Conservation (phyloP, 345 rosid species). For the Ceriops zippeliana region DNA sequence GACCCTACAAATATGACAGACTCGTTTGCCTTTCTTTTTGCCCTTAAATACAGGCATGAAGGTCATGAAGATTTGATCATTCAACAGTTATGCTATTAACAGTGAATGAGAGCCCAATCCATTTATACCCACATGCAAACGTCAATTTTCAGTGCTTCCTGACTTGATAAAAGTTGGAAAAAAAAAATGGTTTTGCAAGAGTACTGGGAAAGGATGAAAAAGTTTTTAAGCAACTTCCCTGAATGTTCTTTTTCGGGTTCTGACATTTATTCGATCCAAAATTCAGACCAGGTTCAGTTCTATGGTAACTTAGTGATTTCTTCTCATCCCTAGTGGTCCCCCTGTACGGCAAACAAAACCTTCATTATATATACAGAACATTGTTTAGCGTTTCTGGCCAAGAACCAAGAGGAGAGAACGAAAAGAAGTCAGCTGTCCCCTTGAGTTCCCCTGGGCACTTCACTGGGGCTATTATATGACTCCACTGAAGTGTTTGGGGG, state of each 20-base stretch:
- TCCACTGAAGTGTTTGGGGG: slow-evolving; percentile 47
- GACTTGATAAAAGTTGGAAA: background rate
- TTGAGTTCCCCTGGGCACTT: slow-evolving; percentile 41
- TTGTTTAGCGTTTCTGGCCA: background rate
- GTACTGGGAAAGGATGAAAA: too few relatives aligned
- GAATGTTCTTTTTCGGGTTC: too few relatives aligned
- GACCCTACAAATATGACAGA: too few relatives aligned
- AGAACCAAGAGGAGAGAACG: background rate
- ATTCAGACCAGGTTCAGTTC: slow-evolving; percentile 7
- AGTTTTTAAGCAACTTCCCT: too few relatives aligned
- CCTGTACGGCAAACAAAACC: background rate
- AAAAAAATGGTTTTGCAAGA: too few relatives aligned
- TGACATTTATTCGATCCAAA: background rate
- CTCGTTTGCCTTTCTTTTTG: too few relatives aligned
- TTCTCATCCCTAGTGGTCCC: background rate
- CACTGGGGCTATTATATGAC: slow-evolving; percentile 16
- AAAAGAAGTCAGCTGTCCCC: slow-evolving; percentile 23
- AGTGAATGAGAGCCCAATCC: too few relatives aligned
- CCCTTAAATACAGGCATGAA: too few relatives aligned
- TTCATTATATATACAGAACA: background rate
- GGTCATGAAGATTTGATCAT: too few relatives aligned
- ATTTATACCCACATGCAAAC: background rate
- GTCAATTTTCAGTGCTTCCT: background rate
- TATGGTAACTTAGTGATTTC: background rate
- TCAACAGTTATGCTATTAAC: background rate